phyloP scores from a whole-genome alignment of 345 rosid genomes.

The Garcia nutans region DNA sequence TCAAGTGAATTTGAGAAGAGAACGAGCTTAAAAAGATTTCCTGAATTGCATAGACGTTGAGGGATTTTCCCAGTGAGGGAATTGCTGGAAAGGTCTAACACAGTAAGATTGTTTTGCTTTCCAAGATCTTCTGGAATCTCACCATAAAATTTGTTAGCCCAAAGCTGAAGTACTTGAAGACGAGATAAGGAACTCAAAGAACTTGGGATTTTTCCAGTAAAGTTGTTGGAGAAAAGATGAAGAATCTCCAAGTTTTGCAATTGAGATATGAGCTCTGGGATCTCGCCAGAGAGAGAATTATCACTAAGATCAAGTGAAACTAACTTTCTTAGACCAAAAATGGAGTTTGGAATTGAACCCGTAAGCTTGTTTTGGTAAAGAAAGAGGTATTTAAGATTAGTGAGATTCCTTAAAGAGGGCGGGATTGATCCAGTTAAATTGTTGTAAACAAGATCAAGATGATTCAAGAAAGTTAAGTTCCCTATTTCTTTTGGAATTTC shows the following conservation, averaged over 20 bases:
- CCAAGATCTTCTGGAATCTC: constrained; percentile 73
- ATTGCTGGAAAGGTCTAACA: constrained; percentile 83
- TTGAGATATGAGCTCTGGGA: constrained; percentile 52
- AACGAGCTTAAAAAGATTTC: constrained; percentile 70
- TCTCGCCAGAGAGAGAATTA: constrained; percentile 68
- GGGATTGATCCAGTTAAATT: constrained; percentile 77
- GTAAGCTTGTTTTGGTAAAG: constrained; percentile 76
- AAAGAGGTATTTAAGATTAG: constrained; percentile 57
- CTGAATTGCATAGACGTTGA: constrained; percentile 57
- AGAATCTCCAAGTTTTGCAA: constrained; percentile 68
- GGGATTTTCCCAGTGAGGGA: constrained; percentile 72
- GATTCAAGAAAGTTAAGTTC: constrained; percentile 47
- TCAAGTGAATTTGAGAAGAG: constrained; percentile 74
- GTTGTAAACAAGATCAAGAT: constrained; percentile 89
- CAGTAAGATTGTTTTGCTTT: constrained; percentile 56
- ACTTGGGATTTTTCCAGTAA: constrained; percentile 60
- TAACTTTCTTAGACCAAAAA: constrained; percentile 51
- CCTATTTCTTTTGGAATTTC: constrained; percentile 69
- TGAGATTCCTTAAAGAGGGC: constrained; percentile 54
- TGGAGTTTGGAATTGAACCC: constrained; percentile 54
- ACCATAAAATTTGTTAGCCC: constrained; percentile 71
- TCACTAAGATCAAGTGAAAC: constrained; percentile 81
- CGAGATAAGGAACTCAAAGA: constrained; percentile 61
- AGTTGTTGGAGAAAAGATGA: constrained; percentile 79
- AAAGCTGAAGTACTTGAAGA: constrained; percentile 84